Percentiles rank a stretch among this genome's conserved stretches.
These are phyloP conservation scores for Suillus luteus DNA, from an alignment of 768 basidiomycete genomes.

Conservation along the genomic window DNA sequence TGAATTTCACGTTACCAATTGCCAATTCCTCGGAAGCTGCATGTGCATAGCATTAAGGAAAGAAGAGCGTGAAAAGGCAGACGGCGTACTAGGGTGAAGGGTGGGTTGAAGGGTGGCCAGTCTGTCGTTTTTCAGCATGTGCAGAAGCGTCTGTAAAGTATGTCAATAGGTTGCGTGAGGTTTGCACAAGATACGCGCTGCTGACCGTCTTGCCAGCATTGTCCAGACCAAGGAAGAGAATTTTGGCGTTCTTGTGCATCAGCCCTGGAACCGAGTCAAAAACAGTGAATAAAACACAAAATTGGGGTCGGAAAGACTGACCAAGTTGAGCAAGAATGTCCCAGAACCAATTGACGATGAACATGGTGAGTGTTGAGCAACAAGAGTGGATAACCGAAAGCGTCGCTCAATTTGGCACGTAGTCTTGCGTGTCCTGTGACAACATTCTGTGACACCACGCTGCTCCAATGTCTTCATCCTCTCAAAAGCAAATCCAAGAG, in stretches of 20 bases:
- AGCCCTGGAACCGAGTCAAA: constrained; percentile 54
- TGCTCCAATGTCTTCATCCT: constrained; percentile 32
- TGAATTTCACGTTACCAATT: constrained; percentile 99
- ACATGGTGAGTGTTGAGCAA: constrained; percentile 51
- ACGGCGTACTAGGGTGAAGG: constrained; percentile 88
- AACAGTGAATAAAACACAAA: constrained; percentile 11
- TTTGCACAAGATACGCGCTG: constrained; percentile 7
- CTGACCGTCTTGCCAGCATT: constrained; percentile 98
- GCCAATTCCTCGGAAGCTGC: constrained; percentile 97
- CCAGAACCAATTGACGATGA: constrained; percentile 95
- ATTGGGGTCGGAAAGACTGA: constrained; percentile 38
- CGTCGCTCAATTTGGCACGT: constrained; percentile 3
- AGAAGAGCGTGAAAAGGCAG: background rate
- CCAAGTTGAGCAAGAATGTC: constrained; percentile 93
- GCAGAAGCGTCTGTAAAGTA: constrained; percentile 75
- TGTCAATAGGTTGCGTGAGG: constrained; percentile 12
- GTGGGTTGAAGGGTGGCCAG: constrained; percentile 97
- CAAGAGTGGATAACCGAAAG: constrained; percentile 6
- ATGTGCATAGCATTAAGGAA: constrained; percentile 15
- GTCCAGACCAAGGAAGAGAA: constrained; percentile 97
- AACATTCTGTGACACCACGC: constrained; percentile 5
- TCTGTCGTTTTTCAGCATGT: constrained; percentile 99
- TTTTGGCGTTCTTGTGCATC: constrained; percentile 98
- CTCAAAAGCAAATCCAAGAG: constrained; percentile 44
- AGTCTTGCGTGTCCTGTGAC: constrained; percentile 9